Evolutionary conservation across 164 flowering plant species (phyloP).

Genomic region (Kalanchoe fedtschenkoi): DNA sequence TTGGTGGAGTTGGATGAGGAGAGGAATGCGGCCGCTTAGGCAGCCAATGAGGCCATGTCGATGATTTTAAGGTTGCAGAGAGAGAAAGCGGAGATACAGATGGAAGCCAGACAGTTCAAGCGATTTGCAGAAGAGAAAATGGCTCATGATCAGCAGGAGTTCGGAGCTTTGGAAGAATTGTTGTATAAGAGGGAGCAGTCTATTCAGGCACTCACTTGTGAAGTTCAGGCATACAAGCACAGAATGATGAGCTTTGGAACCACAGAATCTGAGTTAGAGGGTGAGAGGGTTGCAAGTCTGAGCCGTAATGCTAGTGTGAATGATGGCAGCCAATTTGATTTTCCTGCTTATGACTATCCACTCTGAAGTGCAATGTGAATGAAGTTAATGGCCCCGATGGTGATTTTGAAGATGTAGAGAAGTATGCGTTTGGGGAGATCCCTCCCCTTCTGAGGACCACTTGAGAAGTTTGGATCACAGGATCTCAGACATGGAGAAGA

Average conservation of each 20-base stretch:
- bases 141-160: slow-evolving; percentile 5
- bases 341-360: slow-evolving; percentile 6
- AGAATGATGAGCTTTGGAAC: slow-evolving; percentile 7
- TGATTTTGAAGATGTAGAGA: background rate
- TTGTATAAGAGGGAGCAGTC: slow-evolving; percentile 5
- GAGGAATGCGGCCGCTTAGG: slow-evolving; percentile 1
- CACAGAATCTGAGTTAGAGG: slow-evolving; percentile 2
- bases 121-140: slow-evolving; percentile 2
- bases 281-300: slow-evolving; percentile 2
- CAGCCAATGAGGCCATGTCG: slow-evolving; percentile 2
- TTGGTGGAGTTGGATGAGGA: slow-evolving; percentile 4
- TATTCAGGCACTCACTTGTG: slow-evolving; percentile 1
- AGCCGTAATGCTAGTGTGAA: background rate
- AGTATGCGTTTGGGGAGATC: background rate
- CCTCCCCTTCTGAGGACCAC: background rate
- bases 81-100: slow-evolving; percentile 2
- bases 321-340: slow-evolving; percentile 1
- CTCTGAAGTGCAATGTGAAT: slow-evolving; percentile 1
- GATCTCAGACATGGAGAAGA: slow-evolving; percentile 1
- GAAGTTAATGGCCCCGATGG: background rate
- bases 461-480: background rate
- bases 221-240: slow-evolving; percentile 3
- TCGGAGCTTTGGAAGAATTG: slow-evolving; percentile 2
- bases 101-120: slow-evolving; percentile 4
- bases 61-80: slow-evolving; percentile 3